Percentiles rank a stretch among this genome's conserved stretches.
Conservation (phyloP, 805 yeast species). For the Hanseniaspora vineae region DNA sequence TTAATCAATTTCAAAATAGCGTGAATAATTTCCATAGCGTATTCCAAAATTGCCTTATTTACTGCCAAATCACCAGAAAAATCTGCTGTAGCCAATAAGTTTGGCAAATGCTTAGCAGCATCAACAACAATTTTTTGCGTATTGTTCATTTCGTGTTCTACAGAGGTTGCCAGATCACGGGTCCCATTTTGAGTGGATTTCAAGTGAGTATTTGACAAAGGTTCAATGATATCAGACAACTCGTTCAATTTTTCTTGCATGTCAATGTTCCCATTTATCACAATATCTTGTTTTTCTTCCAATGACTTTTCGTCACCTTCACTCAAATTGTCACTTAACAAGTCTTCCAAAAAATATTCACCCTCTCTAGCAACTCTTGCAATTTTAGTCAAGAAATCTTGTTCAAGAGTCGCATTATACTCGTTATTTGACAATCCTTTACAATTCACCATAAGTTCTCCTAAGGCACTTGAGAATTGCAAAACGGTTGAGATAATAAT, state of each 20-base stretch:
- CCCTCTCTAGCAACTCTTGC: conserved; percentile 47
- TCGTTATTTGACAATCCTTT: conserved; percentile 4
- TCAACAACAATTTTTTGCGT: conserved; percentile 58
- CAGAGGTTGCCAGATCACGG: conserved; percentile 55
- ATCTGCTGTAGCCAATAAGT: conserved; percentile 34
- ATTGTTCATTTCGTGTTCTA: conserved; percentile 57
- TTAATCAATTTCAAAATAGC: conserved; percentile 60
- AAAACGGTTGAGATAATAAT: conserved; percentile 50
- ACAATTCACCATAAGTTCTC: conserved; percentile 48
- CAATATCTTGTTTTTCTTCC: conserved; percentile 55
- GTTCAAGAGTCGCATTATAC: not conserved
- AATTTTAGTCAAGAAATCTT: conserved; percentile 6
- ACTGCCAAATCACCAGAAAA: conserved; percentile 50
- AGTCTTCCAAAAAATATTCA: conserved; percentile 40
- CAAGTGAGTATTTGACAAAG: conserved; percentile 21
- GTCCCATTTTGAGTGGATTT: conserved; percentile 12
- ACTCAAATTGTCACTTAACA: conserved; percentile 33
- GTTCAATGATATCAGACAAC: conserved; percentile 43
- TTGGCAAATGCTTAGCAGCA: conserved; percentile 49
- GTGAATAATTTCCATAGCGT: conserved; percentile 69
- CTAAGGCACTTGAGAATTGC: conserved; percentile 45
- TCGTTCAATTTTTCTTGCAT: conserved; percentile 61
- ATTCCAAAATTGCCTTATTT: conserved; percentile 62
- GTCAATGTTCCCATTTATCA: conserved; percentile 60
- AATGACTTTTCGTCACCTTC: conserved; percentile 38